phyloP scores from a whole-genome alignment of 306 rosid genomes.

The Prunus dulcis region DNA sequence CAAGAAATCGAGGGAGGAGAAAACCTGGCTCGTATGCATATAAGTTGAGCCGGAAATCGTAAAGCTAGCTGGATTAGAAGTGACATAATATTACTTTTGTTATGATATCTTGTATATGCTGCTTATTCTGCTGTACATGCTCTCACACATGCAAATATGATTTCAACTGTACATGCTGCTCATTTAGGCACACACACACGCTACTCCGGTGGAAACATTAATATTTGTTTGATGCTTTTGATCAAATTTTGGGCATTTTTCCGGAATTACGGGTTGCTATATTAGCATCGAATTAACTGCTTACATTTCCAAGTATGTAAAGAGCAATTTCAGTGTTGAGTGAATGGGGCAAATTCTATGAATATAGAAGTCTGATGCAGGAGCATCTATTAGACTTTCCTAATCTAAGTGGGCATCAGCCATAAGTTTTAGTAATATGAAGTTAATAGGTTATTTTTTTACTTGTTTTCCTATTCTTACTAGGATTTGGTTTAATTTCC shows the following conservation, averaged over 20 bases:
- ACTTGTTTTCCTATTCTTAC: too few species aligned
- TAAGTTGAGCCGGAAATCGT: slow-evolving; percentile 21
- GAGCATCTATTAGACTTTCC: too few species aligned
- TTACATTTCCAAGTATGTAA: not conserved
- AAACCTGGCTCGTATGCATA: slow-evolving; percentile 26
- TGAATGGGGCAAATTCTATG: not conserved
- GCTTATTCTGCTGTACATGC: slow-evolving; percentile 23
- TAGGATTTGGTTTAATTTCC: too few species aligned
- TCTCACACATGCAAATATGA: slow-evolving; percentile 27
- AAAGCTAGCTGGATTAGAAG: slow-evolving; percentile 7
- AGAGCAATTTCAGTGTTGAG: not conserved
- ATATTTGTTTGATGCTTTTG: slow-evolving; percentile 7
- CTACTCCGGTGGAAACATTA: not conserved
- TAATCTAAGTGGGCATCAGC: too few species aligned
- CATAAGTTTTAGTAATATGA: too few species aligned
- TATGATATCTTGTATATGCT: slow-evolving; percentile 30
- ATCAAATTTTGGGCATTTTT: not conserved
- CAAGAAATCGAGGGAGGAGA: slow-evolving; percentile 45
- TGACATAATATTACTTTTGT: not conserved
- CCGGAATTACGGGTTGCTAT: not conserved
- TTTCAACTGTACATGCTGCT: slow-evolving; percentile 31
- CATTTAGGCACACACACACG: slow-evolving; percentile 19
- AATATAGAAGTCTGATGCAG: too few species aligned
- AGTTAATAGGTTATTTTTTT: too few species aligned
- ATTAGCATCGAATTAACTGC: not conserved